A percentile compares a stretch with the other conserved stretches of the same genome.
These are phyloP conservation scores for Angomonas desouzai DNA, from an alignment of 208 protist species.

Conservation along the genomic window DNA sequence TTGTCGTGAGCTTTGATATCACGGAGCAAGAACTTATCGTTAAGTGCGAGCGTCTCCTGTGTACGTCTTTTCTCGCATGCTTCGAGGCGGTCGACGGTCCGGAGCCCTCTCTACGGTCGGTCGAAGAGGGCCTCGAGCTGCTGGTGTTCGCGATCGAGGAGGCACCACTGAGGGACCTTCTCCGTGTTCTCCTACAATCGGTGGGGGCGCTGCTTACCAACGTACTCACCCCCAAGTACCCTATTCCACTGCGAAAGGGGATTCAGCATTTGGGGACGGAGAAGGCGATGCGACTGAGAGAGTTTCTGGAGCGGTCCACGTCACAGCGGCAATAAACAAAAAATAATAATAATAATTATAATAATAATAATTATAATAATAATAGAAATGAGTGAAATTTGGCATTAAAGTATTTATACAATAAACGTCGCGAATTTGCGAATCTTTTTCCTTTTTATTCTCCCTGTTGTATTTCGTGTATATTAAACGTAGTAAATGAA, in stretches of 20 bases:
- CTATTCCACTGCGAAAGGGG: conserved; percentile 30
- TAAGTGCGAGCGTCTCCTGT: conserved; percentile 19
- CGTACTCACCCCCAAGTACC: conserved; percentile 26
- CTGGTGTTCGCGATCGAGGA: conserved; percentile 12
- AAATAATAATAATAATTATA: conserved; percentile 16
- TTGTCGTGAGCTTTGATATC: conserved; percentile 10
- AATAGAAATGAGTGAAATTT: too few relatives aligned
- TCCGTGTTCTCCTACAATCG: conserved; percentile 6
- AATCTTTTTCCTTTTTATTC: too few relatives aligned
- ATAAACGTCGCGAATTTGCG: too few relatives aligned
- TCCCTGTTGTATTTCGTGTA: too few relatives aligned
- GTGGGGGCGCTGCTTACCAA: conserved; percentile 33
- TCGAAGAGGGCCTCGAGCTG: conserved; percentile 15
- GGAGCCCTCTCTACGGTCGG: conserved; percentile 4
- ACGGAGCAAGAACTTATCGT: conserved; percentile 13
- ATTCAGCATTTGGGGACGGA: conserved; percentile 42
- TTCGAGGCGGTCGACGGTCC: conserved; percentile 7
- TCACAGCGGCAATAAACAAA: background rate
- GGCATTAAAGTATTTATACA: too few relatives aligned
- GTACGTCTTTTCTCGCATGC: conserved; percentile 15
- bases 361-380: too few relatives aligned
- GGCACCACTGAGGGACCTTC: conserved; percentile 13
- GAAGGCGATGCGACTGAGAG: conserved; percentile 38
- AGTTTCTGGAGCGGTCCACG: conserved; percentile 56
- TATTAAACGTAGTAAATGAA: too few relatives aligned